Percentiles rank a stretch among this genome's conserved stretches.
These are phyloP conservation scores for Lagenaria siceraria DNA, from an alignment of 306 rosid genomes.

Conservation along the genomic window DNA sequence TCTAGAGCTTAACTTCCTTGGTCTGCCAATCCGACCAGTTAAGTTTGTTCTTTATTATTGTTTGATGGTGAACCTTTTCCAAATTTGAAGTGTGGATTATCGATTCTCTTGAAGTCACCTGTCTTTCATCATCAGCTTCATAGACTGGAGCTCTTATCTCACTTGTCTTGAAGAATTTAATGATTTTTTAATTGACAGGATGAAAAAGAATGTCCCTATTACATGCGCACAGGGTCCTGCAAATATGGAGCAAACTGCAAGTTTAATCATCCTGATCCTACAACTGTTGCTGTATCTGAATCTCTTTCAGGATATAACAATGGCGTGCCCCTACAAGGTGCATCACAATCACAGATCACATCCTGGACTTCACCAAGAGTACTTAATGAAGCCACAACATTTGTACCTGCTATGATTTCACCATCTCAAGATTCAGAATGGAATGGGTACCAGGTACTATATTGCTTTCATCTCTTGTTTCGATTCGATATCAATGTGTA, in stretches of 20 bases:
- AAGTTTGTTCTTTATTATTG: neutral
- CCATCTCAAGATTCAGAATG: conserved; percentile 57
- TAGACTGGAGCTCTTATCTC: neutral
- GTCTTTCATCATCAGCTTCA: neutral
- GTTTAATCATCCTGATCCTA: conserved; percentile 97
- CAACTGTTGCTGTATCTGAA: conserved; percentile 45
- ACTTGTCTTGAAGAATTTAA: conserved; percentile 2
- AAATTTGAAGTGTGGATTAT: neutral
- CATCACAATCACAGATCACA: conserved; percentile 34
- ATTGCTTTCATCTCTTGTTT: neutral
- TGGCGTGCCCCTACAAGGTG: conserved; percentile 46
- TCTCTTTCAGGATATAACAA: conserved; percentile 43
- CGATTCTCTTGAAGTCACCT: neutral
- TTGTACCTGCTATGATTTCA: conserved; percentile 45
- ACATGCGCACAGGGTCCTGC: conserved; percentile 94
- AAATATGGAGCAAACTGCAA: conserved; percentile 83
- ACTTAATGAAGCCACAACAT: conserved; percentile 51
- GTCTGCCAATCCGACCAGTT: conserved; percentile 88
- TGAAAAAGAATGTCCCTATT: conserved; percentile 77
- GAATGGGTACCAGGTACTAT: conserved; percentile 71
- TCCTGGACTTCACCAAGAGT: conserved; percentile 60
- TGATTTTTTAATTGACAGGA: conserved; percentile 38
- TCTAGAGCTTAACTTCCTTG: conserved; percentile 65
- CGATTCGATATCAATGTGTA: neutral
- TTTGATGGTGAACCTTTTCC: neutral